Base-by-base conservation (phyloP, 2,329 filamentous ascomycete species). In the Cladobotryum protrusum region DNA sequence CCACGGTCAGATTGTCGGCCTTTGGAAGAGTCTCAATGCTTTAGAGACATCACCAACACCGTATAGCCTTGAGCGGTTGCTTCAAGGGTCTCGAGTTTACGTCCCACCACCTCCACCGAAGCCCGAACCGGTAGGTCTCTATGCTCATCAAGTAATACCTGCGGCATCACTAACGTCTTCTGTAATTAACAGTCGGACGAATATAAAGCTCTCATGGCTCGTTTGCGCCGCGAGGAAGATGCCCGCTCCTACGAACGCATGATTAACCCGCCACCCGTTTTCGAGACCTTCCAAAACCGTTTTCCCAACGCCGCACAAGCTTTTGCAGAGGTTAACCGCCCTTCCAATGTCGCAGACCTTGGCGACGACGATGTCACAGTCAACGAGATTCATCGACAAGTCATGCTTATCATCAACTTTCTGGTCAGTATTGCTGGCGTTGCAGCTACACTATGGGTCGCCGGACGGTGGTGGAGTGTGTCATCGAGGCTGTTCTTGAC, bases 331-430 rank as follows among this genome's bases (percentile, higher is more conserved):
- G 75, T 73, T 34, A 78, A 80, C 55, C 70, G 68, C 8, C 75
- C 74, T 0, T 69, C 64, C 19, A 73, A 65, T 37, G 63, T 68
- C 15, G 67, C 69, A 20, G 78, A 78, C 51, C 61, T 72, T 5
- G 75, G 76, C 50, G 72, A 81, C 56, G 86, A 89, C 54, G 83
- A 85, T 2, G 71, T 86, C 2, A 84, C 82, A 2, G 84, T 83
- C 55, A 77, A 79, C 34, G 87, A 93, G 53, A 75, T 93, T 1
- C 86, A 92, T 63, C 77, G 87, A n/a, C 89, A 93, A 61, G 71
- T 93, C 50, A 83, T 87, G 39, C 74, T 97, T 7, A 89, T 97
- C 46, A 77, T 95, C 60, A 99, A 97, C 66, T 89, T 97, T 45
- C 71, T 96, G 36, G 76, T 96, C 47, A 95, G 89, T 46, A 87